Conservation (phyloP, 1,139 yeast genomes). For the Arxiozyma telluris region DNA sequence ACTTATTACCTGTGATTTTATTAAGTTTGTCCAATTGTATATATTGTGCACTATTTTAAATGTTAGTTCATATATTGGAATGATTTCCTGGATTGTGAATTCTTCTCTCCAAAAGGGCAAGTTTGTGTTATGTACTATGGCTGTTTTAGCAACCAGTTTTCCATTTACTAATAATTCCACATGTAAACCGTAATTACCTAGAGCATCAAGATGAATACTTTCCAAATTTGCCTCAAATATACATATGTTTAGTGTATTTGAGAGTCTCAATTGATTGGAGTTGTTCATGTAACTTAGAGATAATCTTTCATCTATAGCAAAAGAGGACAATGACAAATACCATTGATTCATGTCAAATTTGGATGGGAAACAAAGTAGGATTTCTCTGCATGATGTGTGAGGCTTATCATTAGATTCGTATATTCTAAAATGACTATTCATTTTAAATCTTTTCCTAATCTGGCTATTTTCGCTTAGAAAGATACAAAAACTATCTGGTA, state of each 20-base stretch:
- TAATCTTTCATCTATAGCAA: constrained; percentile 51
- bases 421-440: constrained; percentile 3
- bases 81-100: constrained; percentile 47
- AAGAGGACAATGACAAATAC: constrained; percentile 64
- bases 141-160: constrained; percentile 60
- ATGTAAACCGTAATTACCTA: constrained; percentile 37
- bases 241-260: constrained; percentile 46
- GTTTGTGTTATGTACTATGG: constrained; percentile 40
- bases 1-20: constrained; percentile 38
- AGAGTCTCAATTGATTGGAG: constrained; percentile 37
- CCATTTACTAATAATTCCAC: constrained; percentile 62
- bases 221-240: constrained; percentile 59
- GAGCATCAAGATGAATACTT: constrained; percentile 6
- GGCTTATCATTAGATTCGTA: neutral
- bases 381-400: constrained; percentile 26
- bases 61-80: constrained; percentile 46
- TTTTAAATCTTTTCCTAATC: constrained; percentile 33
- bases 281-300: constrained; percentile 23
- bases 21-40: constrained; percentile 12
- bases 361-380: constrained; percentile 56
- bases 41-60: constrained; percentile 38
- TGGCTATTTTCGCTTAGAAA: constrained; percentile 50
- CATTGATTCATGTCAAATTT: constrained; percentile 76
- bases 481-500: constrained; percentile 49
- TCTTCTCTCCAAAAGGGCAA: constrained; percentile 70